These are phyloP conservation scores for Aureobasidium sp. DNA, from an alignment of 2,329 filamentous ascomycete species.

Conservation along the genomic window DNA sequence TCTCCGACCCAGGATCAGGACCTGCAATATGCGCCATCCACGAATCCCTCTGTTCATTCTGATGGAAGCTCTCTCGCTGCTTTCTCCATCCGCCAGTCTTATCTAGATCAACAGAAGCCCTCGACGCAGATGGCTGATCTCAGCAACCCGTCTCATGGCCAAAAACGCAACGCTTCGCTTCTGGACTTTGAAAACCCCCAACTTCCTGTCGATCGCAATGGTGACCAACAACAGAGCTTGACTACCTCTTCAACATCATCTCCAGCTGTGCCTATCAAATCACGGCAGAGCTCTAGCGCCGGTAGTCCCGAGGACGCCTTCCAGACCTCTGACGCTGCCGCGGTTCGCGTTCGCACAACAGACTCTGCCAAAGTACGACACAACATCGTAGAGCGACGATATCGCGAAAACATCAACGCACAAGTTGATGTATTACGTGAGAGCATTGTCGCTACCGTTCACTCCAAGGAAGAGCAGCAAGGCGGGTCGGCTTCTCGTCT, in stretches of 20 bases:
- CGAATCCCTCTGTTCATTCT: not conserved
- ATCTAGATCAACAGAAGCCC: not conserved
- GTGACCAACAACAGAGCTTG: not conserved
- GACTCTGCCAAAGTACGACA: conserved; percentile 20
- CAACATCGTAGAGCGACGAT: conserved; percentile 39
- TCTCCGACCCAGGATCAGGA: conserved; percentile 3
- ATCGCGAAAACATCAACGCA: conserved; percentile 38
- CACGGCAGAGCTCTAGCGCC: conserved; percentile 7
- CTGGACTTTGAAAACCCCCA: not conserved
- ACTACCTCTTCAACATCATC: not conserved
- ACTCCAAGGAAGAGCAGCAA: conserved; percentile 35
- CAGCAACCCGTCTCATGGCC: not conserved
- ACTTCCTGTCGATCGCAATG: too few relatives aligned
- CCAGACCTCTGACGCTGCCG: not conserved
- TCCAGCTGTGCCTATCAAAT: not conserved
- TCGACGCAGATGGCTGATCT: not conserved
- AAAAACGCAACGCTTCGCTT: conserved; percentile 6
- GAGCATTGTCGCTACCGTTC: conserved; percentile 19
- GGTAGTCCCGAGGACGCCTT: not conserved
- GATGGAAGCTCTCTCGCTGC: not conserved
- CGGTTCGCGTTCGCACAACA: conserved; percentile 1
- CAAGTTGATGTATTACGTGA: conserved; percentile 35
- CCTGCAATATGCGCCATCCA: not conserved
- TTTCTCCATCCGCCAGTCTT: not conserved
- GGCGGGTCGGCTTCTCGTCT: conserved; percentile 26